phyloP scores from a whole-genome alignment of 192 early-diverging fungal species.

The Backusella liffmaniae region DNA sequence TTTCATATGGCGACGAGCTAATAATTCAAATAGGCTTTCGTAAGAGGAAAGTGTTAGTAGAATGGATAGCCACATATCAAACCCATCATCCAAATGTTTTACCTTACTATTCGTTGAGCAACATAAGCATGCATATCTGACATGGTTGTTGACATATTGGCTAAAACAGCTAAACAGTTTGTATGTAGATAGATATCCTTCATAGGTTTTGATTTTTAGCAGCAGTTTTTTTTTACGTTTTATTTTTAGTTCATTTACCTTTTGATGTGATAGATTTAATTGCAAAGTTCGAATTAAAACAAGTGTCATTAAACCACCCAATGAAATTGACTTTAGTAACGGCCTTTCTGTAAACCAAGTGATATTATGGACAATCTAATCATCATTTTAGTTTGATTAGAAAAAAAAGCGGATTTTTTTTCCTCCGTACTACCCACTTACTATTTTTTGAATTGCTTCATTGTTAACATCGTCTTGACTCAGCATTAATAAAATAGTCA shows the following conservation, averaged over 20 bases:
- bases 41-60: background rate
- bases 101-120: slow-evolving; percentile 68
- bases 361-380: slow-evolving; percentile 55
- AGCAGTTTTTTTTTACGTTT: background rate
- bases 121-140: slow-evolving; percentile 65
- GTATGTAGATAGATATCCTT: slow-evolving; percentile 69
- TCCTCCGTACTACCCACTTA: slow-evolving; percentile 29
- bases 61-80: background rate
- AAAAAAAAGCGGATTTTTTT: background rate
- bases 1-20: slow-evolving; percentile 67
- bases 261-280: slow-evolving; percentile 64
- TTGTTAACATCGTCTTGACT: slow-evolving; percentile 73
- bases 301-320: slow-evolving; percentile 65
- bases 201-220: background rate
- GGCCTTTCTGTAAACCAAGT: slow-evolving; percentile 73
- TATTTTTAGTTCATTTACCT: slow-evolving; percentile 12
- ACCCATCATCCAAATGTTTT: background rate
- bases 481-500: slow-evolving; percentile 65
- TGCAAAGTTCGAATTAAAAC: slow-evolving; percentile 68
- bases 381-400: background rate
- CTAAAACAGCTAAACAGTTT: slow-evolving; percentile 59
- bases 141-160: slow-evolving; percentile 61
- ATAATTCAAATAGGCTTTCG: slow-evolving; percentile 62
- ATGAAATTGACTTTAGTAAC: slow-evolving; percentile 57
- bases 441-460: slow-evolving; percentile 72